Evolutionary conservation across 2,329 filamentous ascomycete genomes (phyloP).

Genomic region (Cercospora zeina): DNA sequence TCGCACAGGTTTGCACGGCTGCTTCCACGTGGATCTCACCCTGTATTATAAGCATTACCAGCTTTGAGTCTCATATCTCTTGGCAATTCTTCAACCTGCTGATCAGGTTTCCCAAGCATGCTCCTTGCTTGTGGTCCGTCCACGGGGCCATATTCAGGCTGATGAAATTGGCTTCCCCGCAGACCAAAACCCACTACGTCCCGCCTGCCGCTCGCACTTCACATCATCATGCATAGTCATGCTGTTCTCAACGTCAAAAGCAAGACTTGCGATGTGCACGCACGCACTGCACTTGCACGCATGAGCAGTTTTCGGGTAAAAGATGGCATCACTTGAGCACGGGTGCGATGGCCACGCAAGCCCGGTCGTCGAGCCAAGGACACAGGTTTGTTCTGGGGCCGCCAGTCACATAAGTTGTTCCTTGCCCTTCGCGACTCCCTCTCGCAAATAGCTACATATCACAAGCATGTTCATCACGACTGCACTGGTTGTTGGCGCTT

Average conservation of each 20-base stretch:
- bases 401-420: background rate
- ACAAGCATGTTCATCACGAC: background rate
- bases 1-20: conserved; percentile 6
- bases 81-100: background rate
- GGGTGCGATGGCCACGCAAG: background rate
- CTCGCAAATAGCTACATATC: background rate
- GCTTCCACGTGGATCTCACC: background rate
- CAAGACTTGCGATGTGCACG: background rate
- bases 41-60: background rate
- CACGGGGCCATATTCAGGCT: conserved; percentile 8
- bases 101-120: background rate
- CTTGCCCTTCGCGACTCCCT: background rate
- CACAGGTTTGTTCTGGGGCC: background rate
- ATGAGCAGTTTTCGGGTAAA: background rate
- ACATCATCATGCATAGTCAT: conserved; percentile 7
- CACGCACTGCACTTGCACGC: background rate
- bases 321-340: background rate
- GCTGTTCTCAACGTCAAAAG: conserved; percentile 2
- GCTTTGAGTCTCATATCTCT: background rate
- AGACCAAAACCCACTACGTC: background rate
- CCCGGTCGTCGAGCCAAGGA: background rate
- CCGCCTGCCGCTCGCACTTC: background rate
- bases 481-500: background rate
- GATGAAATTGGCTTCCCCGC: conserved; percentile 3
- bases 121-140: background rate